These are phyloP conservation scores for Lupinus albus DNA, from an alignment of 306 rosid species.

Conservation along the genomic window DNA sequence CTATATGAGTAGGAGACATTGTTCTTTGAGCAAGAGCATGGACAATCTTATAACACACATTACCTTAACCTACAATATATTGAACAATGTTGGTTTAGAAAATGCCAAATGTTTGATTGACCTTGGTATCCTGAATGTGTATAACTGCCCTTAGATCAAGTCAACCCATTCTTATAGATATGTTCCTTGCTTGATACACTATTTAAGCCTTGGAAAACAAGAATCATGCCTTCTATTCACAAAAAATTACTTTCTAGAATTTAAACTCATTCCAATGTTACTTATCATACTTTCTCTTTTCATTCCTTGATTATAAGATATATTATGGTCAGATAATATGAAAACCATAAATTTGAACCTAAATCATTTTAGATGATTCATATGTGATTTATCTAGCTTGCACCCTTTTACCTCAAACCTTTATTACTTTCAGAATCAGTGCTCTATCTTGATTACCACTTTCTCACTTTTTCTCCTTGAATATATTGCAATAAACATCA, in stretches of 20 bases:
- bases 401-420: too few relatives aligned
- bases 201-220: neutral
- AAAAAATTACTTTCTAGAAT: too few relatives aligned
- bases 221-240: too few relatives aligned
- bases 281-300: too few relatives aligned
- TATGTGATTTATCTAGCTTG: too few relatives aligned
- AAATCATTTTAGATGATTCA: too few relatives aligned
- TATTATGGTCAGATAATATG: too few relatives aligned
- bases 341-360: too few relatives aligned
- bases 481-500: neutral
- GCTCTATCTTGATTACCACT: too few relatives aligned
- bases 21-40: neutral
- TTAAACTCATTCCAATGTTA: too few relatives aligned
- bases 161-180: slow-evolving; percentile 38
- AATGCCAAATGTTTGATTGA: slow-evolving; percentile 34
- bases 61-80: neutral
- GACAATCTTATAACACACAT: neutral
- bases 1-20: neutral
- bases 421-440: too few relatives aligned
- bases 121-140: neutral
- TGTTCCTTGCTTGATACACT: slow-evolving; percentile 43
- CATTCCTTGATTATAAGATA: too few relatives aligned
- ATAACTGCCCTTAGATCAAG: slow-evolving; percentile 37
- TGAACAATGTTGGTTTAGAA: slow-evolving; percentile 28
- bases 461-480: neutral